Conservation (phyloP, 345 rosid species). For the Syzygium grande region DNA sequence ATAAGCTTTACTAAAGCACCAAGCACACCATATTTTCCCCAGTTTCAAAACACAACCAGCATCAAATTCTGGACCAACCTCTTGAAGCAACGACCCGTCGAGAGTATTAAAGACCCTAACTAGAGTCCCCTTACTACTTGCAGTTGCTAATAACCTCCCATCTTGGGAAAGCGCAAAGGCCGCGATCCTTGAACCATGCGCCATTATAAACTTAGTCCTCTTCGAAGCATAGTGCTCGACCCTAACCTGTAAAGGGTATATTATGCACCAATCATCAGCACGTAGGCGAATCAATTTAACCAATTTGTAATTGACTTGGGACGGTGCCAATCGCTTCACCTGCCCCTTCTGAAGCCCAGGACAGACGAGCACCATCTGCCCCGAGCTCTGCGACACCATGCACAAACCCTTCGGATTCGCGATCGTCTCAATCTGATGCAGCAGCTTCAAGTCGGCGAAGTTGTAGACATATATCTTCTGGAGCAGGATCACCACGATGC, state of each 20-base stretch:
- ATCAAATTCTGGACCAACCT: constrained; percentile 18
- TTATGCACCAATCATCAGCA: neutral
- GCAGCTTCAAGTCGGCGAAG: constrained; percentile 20
- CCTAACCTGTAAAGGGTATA: constrained; percentile 9
- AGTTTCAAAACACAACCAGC: neutral
- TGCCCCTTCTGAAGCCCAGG: constrained; percentile 38
- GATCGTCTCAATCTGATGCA: constrained; percentile 33
- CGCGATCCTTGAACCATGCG: constrained; percentile 34
- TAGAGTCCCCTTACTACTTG: constrained; percentile 41
- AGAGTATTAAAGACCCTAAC: constrained; percentile 37
- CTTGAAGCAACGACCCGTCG: constrained; percentile 32
- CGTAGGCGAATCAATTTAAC: neutral
- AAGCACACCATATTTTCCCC: neutral
- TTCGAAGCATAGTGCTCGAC: constrained; percentile 32
- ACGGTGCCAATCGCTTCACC: neutral
- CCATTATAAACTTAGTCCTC: constrained; percentile 26
- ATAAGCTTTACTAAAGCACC: neutral
- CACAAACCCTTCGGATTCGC: constrained; percentile 38
- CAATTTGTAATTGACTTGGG: neutral
- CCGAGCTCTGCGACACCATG: constrained; percentile 22
- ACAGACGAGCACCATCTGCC: constrained; percentile 32
- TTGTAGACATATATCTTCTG: constrained; percentile 36
- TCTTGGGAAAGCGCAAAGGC: constrained; percentile 28
- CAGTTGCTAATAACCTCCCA: constrained; percentile 38
- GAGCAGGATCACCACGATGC: constrained; percentile 19